These are phyloP conservation scores for Nepenthes mirabilis DNA, from an alignment of 148 eudicot genomes.

Conservation along the genomic window DNA sequence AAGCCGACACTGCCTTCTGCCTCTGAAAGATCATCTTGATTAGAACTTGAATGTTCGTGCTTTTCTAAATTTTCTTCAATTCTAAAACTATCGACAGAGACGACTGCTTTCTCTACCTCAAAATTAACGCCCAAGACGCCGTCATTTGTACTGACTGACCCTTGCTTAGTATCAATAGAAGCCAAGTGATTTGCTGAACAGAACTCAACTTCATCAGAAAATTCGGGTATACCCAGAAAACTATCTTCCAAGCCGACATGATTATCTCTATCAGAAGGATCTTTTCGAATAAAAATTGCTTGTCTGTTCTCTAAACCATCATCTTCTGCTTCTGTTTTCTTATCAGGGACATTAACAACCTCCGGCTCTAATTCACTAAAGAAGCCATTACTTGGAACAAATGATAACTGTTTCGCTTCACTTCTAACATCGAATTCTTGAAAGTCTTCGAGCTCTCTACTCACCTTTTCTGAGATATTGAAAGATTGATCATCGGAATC, in stretches of 20 bases:
- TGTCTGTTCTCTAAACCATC: conserved; percentile 4
- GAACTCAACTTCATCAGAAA: too few species aligned
- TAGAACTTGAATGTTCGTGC: background rate
- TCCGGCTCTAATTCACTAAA: conserved; percentile 6
- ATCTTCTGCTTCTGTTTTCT: conserved; percentile 8
- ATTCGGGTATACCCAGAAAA: too few species aligned
- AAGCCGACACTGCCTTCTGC: background rate
- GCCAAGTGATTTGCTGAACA: too few species aligned
- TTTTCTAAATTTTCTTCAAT: background rate
- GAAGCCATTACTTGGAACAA: too few species aligned
- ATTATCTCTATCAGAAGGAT: conserved; percentile 1
- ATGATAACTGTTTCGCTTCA: too few species aligned
- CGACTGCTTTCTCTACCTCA: too few species aligned
- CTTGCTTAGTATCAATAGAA: too few species aligned
- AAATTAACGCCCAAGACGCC: too few species aligned
- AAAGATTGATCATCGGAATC: conserved; percentile 9
- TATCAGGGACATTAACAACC: background rate
- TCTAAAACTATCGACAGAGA: background rate
- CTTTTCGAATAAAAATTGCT: conserved; percentile 2
- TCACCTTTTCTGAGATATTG: too few species aligned
- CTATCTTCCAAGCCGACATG: background rate
- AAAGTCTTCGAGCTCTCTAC: background rate
- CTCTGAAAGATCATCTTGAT: background rate
- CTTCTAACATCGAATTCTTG: too few species aligned
- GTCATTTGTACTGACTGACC: too few species aligned